Evolutionary conservation across 768 basidiomycete genomes (phyloP).

Genomic region (Xerocomus spinulosus): DNA sequence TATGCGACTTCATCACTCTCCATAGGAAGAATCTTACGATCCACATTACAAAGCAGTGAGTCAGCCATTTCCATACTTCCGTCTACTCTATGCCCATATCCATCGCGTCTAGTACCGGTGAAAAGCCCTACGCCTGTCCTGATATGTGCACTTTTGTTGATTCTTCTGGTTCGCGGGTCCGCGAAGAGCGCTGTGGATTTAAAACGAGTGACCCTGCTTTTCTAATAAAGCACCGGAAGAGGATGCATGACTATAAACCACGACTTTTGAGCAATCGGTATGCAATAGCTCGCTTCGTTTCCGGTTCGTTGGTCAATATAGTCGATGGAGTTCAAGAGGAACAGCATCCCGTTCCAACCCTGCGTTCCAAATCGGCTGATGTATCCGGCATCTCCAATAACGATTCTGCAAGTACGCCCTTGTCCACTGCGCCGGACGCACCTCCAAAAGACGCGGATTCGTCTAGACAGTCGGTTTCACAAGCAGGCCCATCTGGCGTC

Average conservation of each 20-base stretch:
- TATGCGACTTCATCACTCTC: slow-evolving; percentile 14
- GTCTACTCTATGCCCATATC: not conserved
- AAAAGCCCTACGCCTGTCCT: slow-evolving; percentile 10
- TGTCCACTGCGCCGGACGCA: too few species aligned
- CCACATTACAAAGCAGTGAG: slow-evolving; percentile 20
- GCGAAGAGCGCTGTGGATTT: slow-evolving; percentile 10
- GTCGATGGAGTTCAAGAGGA: too few species aligned
- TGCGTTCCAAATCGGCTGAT: not conserved
- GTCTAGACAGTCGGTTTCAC: too few species aligned
- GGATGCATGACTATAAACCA: slow-evolving; percentile 17
- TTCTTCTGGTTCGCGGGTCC: not conserved
- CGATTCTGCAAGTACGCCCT: too few species aligned
- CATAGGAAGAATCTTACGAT: slow-evolving; percentile 20
- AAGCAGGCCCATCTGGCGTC: too few species aligned
- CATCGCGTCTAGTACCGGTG: slow-evolving; percentile 18
- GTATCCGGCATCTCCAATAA: not conserved
- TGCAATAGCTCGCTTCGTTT: not conserved
- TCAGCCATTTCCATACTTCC: not conserved
- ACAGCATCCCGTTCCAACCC: not conserved
- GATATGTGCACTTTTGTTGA: not conserved
- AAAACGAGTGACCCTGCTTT: slow-evolving; percentile 24
- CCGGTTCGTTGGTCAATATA: not conserved
- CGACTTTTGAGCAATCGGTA: slow-evolving; percentile 2
- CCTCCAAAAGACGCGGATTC: too few species aligned
- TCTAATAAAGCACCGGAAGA: slow-evolving; percentile 25